A percentile compares a stretch with the other conserved stretches of the same genome.
These are phyloP conservation scores for Delphinella strobiligena DNA, from an alignment of 2,329 filamentous ascomycete genomes.

Conservation along the genomic window DNA sequence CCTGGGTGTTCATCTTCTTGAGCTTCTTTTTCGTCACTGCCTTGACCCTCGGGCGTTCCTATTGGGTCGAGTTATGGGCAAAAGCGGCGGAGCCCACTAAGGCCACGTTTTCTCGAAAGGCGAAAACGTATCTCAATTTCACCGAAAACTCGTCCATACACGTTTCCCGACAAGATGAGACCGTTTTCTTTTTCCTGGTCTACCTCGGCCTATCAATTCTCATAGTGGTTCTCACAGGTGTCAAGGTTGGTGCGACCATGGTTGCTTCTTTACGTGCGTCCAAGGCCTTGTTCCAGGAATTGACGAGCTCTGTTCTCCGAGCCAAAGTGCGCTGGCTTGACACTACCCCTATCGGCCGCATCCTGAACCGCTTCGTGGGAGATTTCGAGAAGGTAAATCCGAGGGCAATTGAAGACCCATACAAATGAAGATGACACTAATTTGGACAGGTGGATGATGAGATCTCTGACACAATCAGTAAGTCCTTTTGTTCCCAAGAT, in stretches of 20 bases:
- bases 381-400: conserved; percentile 57
- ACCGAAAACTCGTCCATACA: background rate
- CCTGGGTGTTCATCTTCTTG: background rate
- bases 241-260: background rate
- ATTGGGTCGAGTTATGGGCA: background rate
- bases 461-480: too few relatives aligned
- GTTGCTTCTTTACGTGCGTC: background rate
- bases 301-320: background rate
- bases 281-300: background rate
- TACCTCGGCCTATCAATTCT: too few relatives aligned
- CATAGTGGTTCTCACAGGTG: too few relatives aligned
- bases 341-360: conserved; percentile 63
- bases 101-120: background rate
- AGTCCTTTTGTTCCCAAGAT: too few relatives aligned
- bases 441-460: too few relatives aligned
- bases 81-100: background rate
- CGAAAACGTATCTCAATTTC: background rate
- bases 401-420: too few relatives aligned
- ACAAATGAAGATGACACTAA: too few relatives aligned
- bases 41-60: background rate
- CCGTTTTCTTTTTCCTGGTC: too few relatives aligned
- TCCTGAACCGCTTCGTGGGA: conserved; percentile 66
- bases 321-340: conserved; percentile 40
- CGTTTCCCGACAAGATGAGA: too few relatives aligned
- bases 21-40: background rate